Base-by-base conservation (phyloP, 331 rosid species). In the Quercus lobata region DNA sequence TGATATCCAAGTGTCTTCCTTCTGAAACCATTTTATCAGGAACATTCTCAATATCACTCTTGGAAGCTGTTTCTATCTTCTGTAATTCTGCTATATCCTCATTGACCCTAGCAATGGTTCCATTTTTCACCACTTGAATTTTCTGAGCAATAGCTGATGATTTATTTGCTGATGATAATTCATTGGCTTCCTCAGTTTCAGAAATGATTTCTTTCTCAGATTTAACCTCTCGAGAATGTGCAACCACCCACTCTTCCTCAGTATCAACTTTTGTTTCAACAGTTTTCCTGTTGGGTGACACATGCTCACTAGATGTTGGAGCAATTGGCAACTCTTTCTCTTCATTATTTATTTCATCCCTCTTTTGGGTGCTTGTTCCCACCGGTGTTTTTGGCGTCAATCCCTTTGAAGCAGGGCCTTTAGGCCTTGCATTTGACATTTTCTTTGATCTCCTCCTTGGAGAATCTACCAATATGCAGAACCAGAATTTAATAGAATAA, bases 371-470 rank as follows among this genome's bases (percentile, higher is more conserved):
- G 76, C 86, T 84, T 29, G 77, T 54, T 83, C 72, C 83, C 35
- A 49, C 76, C 0, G 88, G 84, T 29, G 77, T 6, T 84, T 81
- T 83, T 1, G 94, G 91, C 46, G 22, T 76, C 72, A 88, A 84
- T 73, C 94, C 94, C 83, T 87, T 90, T 21, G 90, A 57, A 78
- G 78, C 74, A 68, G 86, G 85, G 58, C 85, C 72, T 80, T 76
- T 88, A 4, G 91, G 73, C 87, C 86, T 86, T 18, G 90, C 71
- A 79, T 57, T 56, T 53, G 92, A 82, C 61, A 76, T 74, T 83
- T 86, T 90, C 83, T 83, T 87, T 60, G 19, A 88, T 81, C 89
- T 88, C 83, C 83, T 93, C 85, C 89, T 80, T 34, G 97, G 84
- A 84, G 82, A 93, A 77, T 93, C 98, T 93, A 72, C 62, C 74